These are phyloP conservation scores for Collybiopsis confluens DNA, from an alignment of 768 basidiomycete species.

Conservation along the genomic window DNA sequence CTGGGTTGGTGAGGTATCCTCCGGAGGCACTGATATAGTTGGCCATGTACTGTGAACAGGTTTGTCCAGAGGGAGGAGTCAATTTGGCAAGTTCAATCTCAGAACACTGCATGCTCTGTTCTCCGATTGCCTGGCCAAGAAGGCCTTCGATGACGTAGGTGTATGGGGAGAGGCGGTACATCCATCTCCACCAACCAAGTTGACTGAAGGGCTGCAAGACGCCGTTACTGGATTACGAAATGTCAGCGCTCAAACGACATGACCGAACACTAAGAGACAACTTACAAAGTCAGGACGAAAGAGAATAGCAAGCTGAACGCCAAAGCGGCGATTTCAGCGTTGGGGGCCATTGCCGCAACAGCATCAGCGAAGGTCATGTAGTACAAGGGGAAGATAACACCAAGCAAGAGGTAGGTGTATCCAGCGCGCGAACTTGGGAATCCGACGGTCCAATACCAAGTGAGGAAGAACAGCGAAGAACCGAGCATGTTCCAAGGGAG, in stretches of 20 bases:
- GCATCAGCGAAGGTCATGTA: constrained; percentile 60
- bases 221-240: constrained; percentile 40
- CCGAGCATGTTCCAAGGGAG: constrained; percentile 60
- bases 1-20: constrained; percentile 53
- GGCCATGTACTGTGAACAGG: constrained; percentile 48
- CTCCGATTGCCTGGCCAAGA: constrained; percentile 37
- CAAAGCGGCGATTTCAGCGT: constrained; percentile 54
- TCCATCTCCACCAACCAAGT: constrained; percentile 72
- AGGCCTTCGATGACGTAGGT: constrained; percentile 54
- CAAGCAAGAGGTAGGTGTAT: constrained; percentile 55
- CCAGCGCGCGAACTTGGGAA: constrained; percentile 49
- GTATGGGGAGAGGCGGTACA: constrained; percentile 54
- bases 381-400: constrained; percentile 53
- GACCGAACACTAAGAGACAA: no score
- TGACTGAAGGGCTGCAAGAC: constrained; percentile 60
- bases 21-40: constrained; percentile 45
- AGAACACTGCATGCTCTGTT: constrained; percentile 42
- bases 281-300: constrained; percentile 62
- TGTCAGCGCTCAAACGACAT: no score
- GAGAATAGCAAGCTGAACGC: constrained; percentile 57
- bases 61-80: constrained; percentile 47
- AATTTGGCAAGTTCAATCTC: constrained; percentile 48
- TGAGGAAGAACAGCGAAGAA: constrained; percentile 55
- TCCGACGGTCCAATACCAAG: constrained; percentile 72
- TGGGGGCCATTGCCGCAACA: constrained; percentile 58